phyloP scores from a whole-genome alignment of 345 rosid species.

The Syzygium aromaticum region DNA sequence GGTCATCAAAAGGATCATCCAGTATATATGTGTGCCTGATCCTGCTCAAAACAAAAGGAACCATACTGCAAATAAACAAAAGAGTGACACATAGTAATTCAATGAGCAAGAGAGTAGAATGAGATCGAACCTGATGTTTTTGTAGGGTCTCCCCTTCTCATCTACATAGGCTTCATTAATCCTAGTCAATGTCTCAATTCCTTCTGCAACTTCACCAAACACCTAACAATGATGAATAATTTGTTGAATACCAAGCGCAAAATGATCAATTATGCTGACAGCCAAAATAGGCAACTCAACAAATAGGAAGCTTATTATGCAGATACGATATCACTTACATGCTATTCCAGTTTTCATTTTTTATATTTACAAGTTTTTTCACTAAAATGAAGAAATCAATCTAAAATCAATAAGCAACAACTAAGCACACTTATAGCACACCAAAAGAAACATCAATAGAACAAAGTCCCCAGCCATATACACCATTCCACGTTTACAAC shows the following conservation, averaged over 20 bases:
- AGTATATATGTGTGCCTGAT: conserved; percentile 73
- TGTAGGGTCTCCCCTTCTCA: conserved; percentile 67
- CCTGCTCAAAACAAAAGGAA: conserved; percentile 24
- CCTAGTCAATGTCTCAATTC: conserved; percentile 69
- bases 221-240: conserved; percentile 33
- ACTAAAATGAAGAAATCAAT: not conserved
- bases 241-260: not conserved
- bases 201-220: conserved; percentile 94
- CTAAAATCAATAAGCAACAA: not conserved
- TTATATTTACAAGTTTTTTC: not conserved
- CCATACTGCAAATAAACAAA: not conserved
- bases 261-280: not conserved
- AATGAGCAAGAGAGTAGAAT: not conserved
- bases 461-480: not conserved
- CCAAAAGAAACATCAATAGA: not conserved
- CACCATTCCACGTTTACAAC: not conserved
- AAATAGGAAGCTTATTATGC: not conserved
- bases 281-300: not conserved
- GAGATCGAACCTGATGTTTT: conserved; percentile 53
- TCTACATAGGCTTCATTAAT: conserved; percentile 92
- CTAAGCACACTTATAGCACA: not conserved
- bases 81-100: not conserved
- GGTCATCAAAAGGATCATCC: conserved; percentile 94
- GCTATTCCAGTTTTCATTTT: not conserved
- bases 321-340: not conserved